These are phyloP conservation scores for Nannochloris sp. DNA, from an alignment of 139 green algal species.

Conservation along the genomic window DNA sequence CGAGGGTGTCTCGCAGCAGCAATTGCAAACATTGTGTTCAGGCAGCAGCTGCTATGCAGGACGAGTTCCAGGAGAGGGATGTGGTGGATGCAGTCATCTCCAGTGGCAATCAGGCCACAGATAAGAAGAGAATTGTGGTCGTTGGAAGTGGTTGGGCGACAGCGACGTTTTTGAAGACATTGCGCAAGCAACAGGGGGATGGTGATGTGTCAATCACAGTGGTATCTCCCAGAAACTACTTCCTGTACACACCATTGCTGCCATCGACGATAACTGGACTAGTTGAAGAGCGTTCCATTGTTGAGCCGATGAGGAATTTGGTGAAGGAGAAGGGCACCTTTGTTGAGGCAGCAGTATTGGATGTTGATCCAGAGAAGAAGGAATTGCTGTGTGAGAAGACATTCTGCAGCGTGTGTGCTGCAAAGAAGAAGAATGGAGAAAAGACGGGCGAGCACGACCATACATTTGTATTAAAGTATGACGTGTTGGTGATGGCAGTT, in stretches of 20 bases:
- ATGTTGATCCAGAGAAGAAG: slow-evolving; percentile 25
- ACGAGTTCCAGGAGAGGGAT: too few species aligned
- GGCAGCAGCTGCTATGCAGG: too few species aligned
- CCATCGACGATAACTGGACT: slow-evolving; percentile 76
- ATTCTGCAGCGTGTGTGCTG: too few species aligned
- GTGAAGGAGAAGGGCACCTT: slow-evolving; percentile 23
- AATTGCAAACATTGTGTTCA: too few species aligned
- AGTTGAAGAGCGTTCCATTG: slow-evolving; percentile 63
- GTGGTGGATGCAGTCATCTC: too few species aligned
- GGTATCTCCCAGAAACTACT: slow-evolving; percentile 78
- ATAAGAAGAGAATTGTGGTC: slow-evolving; percentile 52
- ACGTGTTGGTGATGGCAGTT: slow-evolving; percentile 69
- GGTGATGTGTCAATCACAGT: slow-evolving; percentile 44
- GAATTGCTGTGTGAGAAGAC: slow-evolving; percentile 29
- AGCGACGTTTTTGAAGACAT: slow-evolving; percentile 51
- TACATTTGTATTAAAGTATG: slow-evolving; percentile 56
- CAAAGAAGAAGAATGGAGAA: too few species aligned
- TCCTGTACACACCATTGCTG: slow-evolving; percentile 95
- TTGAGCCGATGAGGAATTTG: slow-evolving; percentile 54
- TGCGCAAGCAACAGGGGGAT: slow-evolving; percentile 62
- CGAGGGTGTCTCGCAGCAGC: too few species aligned
- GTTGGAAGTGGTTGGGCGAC: slow-evolving; percentile 73
- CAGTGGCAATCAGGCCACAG: too few species aligned
- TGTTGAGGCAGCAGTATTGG: slow-evolving; percentile 4
- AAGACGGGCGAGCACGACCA: slow-evolving; percentile 29